phyloP scores from a whole-genome alignment of 2,329 filamentous ascomycete genomes.

The Thermoascus crustaceus region DNA sequence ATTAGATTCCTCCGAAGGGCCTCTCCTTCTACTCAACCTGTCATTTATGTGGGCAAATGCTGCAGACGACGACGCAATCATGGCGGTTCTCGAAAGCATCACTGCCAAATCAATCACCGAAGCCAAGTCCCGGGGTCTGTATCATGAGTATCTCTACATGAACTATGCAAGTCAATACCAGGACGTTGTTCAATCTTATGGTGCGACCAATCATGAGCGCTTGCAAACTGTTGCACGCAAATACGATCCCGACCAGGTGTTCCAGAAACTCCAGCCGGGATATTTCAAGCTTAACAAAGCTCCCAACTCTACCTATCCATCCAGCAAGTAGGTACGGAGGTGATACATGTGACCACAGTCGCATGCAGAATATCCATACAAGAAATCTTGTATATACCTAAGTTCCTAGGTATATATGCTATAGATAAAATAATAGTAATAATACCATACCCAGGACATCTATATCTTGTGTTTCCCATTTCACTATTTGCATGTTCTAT shows the following conservation, averaged over 20 bases:
- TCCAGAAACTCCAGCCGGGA: conserved; percentile 33
- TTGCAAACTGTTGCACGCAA: conserved; percentile 24
- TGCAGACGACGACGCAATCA: conserved; percentile 24
- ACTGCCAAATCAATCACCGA: conserved; percentile 18
- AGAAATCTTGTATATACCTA: too few species aligned
- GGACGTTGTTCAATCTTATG: conserved; percentile 36
- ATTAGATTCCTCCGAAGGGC: conserved; percentile 16
- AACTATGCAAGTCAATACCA: conserved; percentile 42
- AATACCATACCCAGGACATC: too few species aligned
- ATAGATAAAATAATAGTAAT: too few species aligned
- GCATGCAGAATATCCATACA: too few species aligned
- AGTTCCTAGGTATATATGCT: too few species aligned
- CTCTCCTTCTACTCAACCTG: conserved; percentile 22
- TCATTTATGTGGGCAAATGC: conserved; percentile 23
- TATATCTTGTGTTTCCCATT: too few species aligned
- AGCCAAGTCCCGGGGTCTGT: conserved; percentile 21
- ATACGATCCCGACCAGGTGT: conserved; percentile 34
- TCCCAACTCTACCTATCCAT: conserved; percentile 9
- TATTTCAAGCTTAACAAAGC: conserved; percentile 32
- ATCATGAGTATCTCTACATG: conserved; percentile 36
- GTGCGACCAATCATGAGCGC: conserved; percentile 25
- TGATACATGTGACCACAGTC: too few species aligned
- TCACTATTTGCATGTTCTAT: too few species aligned
- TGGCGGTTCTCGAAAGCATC: conserved; percentile 18
- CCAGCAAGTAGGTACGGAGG: too few species aligned